A percentile compares a stretch with the other conserved stretches of the same genome.
These are phyloP conservation scores for Sporothrix curviconia DNA, from an alignment of 2,329 filamentous ascomycete genomes.

Conservation along the genomic window DNA sequence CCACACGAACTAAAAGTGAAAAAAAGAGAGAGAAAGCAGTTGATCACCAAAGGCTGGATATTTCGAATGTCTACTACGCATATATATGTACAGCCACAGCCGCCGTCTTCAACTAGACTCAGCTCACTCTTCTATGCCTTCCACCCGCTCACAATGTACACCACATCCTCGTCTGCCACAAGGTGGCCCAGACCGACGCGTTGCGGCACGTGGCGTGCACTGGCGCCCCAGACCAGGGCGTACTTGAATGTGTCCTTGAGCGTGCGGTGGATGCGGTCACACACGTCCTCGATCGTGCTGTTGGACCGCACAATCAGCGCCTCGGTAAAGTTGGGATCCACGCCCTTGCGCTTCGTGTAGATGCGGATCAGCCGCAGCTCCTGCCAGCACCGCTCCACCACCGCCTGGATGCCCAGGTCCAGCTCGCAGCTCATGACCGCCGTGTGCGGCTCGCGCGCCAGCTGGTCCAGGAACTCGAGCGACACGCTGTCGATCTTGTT, in stretches of 20 bases:
- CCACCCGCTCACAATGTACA: slow-evolving; percentile 60
- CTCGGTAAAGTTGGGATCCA: slow-evolving; percentile 82
- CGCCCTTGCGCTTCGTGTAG: slow-evolving; percentile 94
- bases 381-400: slow-evolving; percentile 91
- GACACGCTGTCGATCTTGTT: slow-evolving; percentile 98
- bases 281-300: slow-evolving; percentile 92
- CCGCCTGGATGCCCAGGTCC: slow-evolving; percentile 85
- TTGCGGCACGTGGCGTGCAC: slow-evolving; percentile 90
- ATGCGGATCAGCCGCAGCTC: slow-evolving; percentile 84
- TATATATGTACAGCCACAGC: background rate
- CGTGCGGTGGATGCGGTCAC: slow-evolving; percentile 86
- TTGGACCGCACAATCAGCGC: slow-evolving; percentile 86
- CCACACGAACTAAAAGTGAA: too few relatives aligned
- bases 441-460: slow-evolving; percentile 88
- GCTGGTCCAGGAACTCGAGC: slow-evolving; percentile 83
- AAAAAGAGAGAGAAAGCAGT: background rate
- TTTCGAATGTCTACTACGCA: background rate
- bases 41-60: background rate
- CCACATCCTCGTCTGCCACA: slow-evolving; percentile 65
- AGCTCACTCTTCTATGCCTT: slow-evolving; percentile 39
- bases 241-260: slow-evolving; percentile 99
- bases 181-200: slow-evolving; percentile 78
- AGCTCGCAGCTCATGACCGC: slow-evolving; percentile 97
- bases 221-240: slow-evolving; percentile 94
- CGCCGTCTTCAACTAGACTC: background rate